Conservation (phyloP, 1,139 yeast genomes). For the Torulaspora pretoriensis region DNA sequence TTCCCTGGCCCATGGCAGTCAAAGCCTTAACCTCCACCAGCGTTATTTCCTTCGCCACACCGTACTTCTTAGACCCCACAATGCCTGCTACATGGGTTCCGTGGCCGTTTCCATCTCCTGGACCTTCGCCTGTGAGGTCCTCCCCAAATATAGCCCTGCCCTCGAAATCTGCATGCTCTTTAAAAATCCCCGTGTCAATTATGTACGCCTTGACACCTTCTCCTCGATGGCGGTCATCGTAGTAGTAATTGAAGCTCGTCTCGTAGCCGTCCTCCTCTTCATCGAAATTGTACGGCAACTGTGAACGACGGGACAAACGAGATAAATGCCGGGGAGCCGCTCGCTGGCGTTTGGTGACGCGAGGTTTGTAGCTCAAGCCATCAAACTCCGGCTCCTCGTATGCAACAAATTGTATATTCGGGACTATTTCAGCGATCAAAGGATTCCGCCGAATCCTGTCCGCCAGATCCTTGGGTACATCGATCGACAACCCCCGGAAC, state of each 20-base stretch:
- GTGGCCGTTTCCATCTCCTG: constrained; percentile 67
- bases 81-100: constrained; percentile 88
- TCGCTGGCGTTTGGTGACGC: constrained; percentile 35
- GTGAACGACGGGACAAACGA: constrained; percentile 51
- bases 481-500: constrained; percentile 61
- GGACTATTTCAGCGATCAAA: constrained; percentile 54
- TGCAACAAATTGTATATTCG: constrained; percentile 52
- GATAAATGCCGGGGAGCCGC: constrained; percentile 70
- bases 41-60: constrained; percentile 68
- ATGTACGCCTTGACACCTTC: constrained; percentile 64
- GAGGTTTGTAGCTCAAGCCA: constrained; percentile 39
- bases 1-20: constrained; percentile 60
- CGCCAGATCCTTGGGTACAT: constrained; percentile 48
- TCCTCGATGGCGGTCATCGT: constrained; percentile 44
- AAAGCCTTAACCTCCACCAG: constrained; percentile 71
- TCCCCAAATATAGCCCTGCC: constrained; percentile 55
- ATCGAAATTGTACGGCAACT: constrained; percentile 35
- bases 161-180: constrained; percentile 60
- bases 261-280: constrained; percentile 23
- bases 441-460: constrained; percentile 46
- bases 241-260: constrained; percentile 40
- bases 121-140: constrained; percentile 61
- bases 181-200: constrained; percentile 71
- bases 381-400: constrained; percentile 37
- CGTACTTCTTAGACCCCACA: constrained; percentile 72